phyloP scores from a whole-genome alignment of 306 rosid genomes.

The Parietaria judaica region DNA sequence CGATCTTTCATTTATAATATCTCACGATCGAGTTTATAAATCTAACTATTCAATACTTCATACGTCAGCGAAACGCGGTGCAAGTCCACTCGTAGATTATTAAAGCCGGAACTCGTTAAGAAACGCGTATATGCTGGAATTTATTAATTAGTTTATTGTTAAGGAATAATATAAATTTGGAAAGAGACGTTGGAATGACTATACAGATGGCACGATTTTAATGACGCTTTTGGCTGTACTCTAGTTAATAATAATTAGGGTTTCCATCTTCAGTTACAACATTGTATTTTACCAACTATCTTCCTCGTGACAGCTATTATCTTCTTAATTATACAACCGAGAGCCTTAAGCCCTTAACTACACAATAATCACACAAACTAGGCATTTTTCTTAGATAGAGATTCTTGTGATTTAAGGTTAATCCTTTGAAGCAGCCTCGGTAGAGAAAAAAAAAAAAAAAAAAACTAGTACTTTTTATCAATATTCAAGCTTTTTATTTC shows the following conservation, averaged over 20 bases:
- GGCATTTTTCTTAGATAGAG: not conserved
- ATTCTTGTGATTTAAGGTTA: not conserved
- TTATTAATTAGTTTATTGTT: too few species aligned
- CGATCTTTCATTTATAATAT: too few species aligned
- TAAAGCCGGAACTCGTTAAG: too few species aligned
- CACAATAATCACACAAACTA: not conserved
- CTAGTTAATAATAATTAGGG: slow-evolving; percentile 10
- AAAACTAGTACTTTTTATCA: not conserved
- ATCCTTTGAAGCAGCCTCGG: not conserved
- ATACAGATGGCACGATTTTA: slow-evolving; percentile 5
- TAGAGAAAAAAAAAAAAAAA: too few species aligned
- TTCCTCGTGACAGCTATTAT: slow-evolving; percentile 14
- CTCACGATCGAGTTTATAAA: too few species aligned
- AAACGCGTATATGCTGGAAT: too few species aligned
- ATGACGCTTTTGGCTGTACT: slow-evolving; percentile 1
- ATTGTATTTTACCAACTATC: not conserved
- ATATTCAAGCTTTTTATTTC: not conserved
- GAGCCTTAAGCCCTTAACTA: not conserved
- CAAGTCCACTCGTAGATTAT: too few species aligned
- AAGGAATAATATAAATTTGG: too few species aligned
- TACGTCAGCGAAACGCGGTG: too few species aligned
- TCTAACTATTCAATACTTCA: too few species aligned
- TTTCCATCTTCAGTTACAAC: slow-evolving; percentile 16
- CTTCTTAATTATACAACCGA: not conserved
- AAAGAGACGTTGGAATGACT: not conserved